Evolutionary conservation across 1,284 basidiomycete genomes (phyloP).

Genomic region (Cryptococcus sp.): DNA sequence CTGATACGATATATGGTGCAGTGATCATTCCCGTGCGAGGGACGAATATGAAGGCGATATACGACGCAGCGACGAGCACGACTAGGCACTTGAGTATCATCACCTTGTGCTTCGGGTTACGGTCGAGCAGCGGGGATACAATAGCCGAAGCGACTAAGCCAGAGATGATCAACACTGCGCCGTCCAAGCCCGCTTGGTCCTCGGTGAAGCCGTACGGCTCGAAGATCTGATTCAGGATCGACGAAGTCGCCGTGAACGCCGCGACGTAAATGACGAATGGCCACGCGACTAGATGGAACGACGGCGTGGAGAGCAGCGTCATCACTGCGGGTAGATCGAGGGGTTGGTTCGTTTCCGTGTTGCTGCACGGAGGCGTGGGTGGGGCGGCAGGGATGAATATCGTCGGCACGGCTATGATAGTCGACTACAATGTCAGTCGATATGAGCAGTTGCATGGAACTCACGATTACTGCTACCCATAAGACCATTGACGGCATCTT

Average conservation of each 20-base stretch:
- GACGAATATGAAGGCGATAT: conserved; percentile 10
- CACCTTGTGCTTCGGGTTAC: neutral
- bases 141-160: conserved; percentile 9
- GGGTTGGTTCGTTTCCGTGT: conserved; percentile 1
- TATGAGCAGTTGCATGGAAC: neutral
- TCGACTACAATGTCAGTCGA: neutral
- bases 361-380: conserved; percentile 6
- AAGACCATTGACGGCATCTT: conserved; percentile 9
- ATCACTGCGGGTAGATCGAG: neutral
- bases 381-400: conserved; percentile 7
- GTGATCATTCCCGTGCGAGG: neutral
- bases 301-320: neutral
- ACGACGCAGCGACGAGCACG: neutral
- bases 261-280: conserved; percentile 14
- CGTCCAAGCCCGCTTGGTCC: conserved; percentile 14
- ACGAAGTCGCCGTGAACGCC: conserved; percentile 12
- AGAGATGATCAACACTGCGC: conserved; percentile 9
- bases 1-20: conserved; percentile 7
- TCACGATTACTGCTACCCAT: conserved; percentile 13
- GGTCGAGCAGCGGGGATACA: conserved; percentile 7
- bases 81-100: conserved; percentile 3
- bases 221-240: conserved; percentile 9
- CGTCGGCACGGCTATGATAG: conserved; percentile 5
- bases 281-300: conserved; percentile 12
- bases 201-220: conserved; percentile 8